Evolutionary conservation across 805 yeast species (phyloP).

Genomic region (Cyberlindnera samutprakarnensis): DNA sequence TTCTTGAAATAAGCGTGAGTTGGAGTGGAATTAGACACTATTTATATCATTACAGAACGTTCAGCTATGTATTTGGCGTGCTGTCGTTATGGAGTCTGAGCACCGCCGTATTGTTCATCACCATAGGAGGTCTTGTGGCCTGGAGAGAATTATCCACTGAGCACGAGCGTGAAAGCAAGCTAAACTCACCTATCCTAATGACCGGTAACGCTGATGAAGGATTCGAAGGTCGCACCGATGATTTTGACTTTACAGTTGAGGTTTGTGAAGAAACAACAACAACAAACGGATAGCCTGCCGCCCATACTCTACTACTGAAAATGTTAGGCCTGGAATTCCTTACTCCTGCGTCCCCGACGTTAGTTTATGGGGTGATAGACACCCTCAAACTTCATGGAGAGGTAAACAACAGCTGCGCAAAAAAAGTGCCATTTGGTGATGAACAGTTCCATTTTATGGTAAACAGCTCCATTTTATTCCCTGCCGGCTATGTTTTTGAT

Average conservation of each 20-base stretch:
- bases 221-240: not conserved
- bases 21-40: slow-evolving; percentile 21
- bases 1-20: slow-evolving; percentile 10
- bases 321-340: too few relatives aligned
- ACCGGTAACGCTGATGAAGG: not conserved
- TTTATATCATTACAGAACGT: slow-evolving; percentile 15
- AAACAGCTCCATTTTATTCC: too few relatives aligned
- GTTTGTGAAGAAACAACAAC: not conserved
- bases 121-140: slow-evolving; percentile 14
- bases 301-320: too few relatives aligned
- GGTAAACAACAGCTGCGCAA: too few relatives aligned
- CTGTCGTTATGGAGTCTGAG: slow-evolving; percentile 15
- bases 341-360: too few relatives aligned
- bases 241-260: not conserved
- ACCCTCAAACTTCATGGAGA: too few relatives aligned
- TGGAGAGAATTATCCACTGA: slow-evolving; percentile 6
- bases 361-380: too few relatives aligned
- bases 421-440: too few relatives aligned
- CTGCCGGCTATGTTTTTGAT: too few relatives aligned
- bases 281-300: not conserved
- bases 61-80: slow-evolving; percentile 18
- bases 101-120: slow-evolving; percentile 7
- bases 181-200: not conserved
- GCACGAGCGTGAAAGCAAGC: not conserved
- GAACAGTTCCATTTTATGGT: too few relatives aligned